phyloP scores from a whole-genome alignment of 169 alveolate species.

The Cryptosporidium ubiquitum region DNA sequence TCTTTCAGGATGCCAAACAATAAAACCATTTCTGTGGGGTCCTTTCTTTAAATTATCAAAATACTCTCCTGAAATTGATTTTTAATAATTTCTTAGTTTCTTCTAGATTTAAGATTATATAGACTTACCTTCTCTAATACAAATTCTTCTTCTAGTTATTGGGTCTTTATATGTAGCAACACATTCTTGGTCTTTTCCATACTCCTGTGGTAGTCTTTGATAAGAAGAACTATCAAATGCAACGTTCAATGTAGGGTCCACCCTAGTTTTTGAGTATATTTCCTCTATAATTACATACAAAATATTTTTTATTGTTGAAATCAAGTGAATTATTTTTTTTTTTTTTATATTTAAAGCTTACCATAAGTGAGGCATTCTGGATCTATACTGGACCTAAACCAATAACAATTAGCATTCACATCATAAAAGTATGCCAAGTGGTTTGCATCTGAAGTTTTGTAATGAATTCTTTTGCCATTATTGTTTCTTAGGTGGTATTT shows the following conservation, averaged over 20 bases:
- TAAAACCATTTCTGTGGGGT: conserved; percentile 48
- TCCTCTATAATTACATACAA: conserved; percentile 2
- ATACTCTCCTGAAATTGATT: conserved; percentile 23
- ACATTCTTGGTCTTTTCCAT: conserved; percentile 60
- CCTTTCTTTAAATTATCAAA: conserved; percentile 43
- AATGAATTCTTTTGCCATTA: conserved; percentile 56
- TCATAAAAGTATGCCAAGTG: conserved; percentile 58
- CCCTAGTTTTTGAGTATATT: conserved; percentile 27
- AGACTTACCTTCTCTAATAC: conserved; percentile 49
- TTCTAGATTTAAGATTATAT: background rate
- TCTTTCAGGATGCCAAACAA: conserved; percentile 56
- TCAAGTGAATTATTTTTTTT: background rate
- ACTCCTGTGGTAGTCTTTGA: conserved; percentile 26
- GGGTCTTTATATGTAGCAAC: conserved; percentile 69
- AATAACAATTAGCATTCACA: conserved; percentile 62
- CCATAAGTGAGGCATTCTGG: conserved; percentile 39
- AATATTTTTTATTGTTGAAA: background rate
- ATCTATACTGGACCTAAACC: conserved; percentile 5
- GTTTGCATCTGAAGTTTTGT: conserved; percentile 13
- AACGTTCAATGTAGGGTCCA: conserved; percentile 50
- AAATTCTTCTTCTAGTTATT: conserved; percentile 21
- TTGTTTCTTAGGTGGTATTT: conserved; percentile 16
- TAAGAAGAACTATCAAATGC: conserved; percentile 56
- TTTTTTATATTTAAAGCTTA: background rate
- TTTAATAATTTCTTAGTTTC: background rate